Conservation (phyloP, 352 stramenopile species). For the Pythium dissotocum region DNA sequence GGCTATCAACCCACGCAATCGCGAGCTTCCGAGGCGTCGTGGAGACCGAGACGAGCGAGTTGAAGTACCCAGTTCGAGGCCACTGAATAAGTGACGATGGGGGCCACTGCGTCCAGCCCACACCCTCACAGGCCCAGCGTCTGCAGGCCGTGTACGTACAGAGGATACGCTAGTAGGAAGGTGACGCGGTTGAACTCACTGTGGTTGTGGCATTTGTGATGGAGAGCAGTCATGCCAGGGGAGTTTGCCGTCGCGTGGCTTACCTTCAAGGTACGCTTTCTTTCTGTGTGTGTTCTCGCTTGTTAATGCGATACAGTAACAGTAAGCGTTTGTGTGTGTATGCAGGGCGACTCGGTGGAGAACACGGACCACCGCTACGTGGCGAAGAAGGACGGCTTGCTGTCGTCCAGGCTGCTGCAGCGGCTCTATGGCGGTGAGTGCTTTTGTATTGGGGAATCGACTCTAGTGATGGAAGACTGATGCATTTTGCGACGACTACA, state of each 20-base stretch:
- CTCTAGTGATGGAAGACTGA: neutral
- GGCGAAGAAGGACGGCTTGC: constrained; percentile 65
- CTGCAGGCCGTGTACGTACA: constrained; percentile 14
- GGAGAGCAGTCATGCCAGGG: constrained; percentile 52
- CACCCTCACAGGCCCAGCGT: neutral
- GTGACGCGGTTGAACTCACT: neutral
- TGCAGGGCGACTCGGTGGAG: constrained; percentile 69
- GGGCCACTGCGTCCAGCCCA: constrained; percentile 10
- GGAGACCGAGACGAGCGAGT: neutral
- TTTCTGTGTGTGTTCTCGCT: neutral
- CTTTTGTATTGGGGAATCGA: neutral
- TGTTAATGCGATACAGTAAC: neutral
- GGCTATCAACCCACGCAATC: constrained; percentile 11
- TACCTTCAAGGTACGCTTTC: constrained; percentile 72
- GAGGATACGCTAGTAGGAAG: neutral
- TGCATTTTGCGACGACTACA: constrained; percentile 15
- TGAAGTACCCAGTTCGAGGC: constrained; percentile 6
- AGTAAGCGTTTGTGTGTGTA: neutral
- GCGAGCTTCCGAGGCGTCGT: neutral
- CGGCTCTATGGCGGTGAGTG: constrained; percentile 68
- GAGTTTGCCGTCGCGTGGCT: constrained; percentile 87
- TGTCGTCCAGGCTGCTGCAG: constrained; percentile 76
- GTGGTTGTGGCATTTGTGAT: constrained; percentile 9
- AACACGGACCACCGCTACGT: constrained; percentile 62
- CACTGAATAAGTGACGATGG: constrained; percentile 7